Evolutionary conservation across 1,139 yeast species (phyloP).

Genomic region (Kodamaea anthophila): DNA sequence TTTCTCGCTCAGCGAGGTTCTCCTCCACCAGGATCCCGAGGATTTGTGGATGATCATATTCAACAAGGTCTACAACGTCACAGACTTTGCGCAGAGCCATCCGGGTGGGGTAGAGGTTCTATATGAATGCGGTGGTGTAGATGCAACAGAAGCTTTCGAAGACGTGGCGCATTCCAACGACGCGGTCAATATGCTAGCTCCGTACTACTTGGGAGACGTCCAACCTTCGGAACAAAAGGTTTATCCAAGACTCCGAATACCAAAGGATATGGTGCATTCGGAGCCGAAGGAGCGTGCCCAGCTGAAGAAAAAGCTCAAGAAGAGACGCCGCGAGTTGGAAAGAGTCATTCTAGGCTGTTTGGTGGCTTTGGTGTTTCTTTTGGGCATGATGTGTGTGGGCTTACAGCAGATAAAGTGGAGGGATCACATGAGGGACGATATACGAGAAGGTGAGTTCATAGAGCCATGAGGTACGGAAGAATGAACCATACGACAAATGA

Average conservation of each 20-base stretch:
- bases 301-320: constrained; percentile 7
- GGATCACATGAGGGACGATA: constrained; percentile 7
- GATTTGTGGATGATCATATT: constrained; percentile 67
- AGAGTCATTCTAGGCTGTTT: constrained; percentile 17
- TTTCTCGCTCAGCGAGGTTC: constrained; percentile 18
- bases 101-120: constrained; percentile 72
- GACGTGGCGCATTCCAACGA: constrained; percentile 46
- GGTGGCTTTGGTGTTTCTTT: constrained; percentile 19
- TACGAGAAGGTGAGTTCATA: neutral
- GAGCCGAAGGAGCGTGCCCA: neutral
- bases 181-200: constrained; percentile 36
- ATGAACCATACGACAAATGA: too few species aligned
- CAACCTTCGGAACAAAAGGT: constrained; percentile 14
- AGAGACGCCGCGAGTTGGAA: constrained; percentile 11
- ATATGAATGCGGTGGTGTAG: constrained; percentile 66
- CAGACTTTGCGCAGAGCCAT: constrained; percentile 44
- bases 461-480: too few species aligned
- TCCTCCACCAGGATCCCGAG: constrained; percentile 37
- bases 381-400: constrained; percentile 21
- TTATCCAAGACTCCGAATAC: constrained; percentile 10
- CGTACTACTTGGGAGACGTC: constrained; percentile 33
- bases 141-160: constrained; percentile 57
- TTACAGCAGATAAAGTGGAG: constrained; percentile 28
- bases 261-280: constrained; percentile 3
- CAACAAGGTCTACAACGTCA: constrained; percentile 56